phyloP scores from a whole-genome alignment of 768 basidiomycete genomes.

The Leccinum fibrillosum region DNA sequence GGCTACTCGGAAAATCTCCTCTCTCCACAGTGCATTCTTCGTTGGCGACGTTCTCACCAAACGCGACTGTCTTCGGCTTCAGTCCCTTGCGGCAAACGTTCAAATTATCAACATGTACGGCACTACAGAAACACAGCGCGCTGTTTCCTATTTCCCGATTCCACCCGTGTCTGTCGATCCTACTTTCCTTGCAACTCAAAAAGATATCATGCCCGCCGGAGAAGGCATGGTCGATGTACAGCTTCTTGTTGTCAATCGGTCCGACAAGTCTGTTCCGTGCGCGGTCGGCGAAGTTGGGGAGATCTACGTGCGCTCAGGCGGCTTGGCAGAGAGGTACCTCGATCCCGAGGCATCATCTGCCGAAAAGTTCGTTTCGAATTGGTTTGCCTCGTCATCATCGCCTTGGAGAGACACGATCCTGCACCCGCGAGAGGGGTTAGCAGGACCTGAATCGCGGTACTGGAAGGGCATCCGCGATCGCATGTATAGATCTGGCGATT shows the following conservation, averaged over 20 bases:
- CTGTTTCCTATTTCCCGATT: constrained; percentile 95
- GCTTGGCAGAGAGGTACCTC: constrained; percentile 92
- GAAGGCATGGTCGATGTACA: constrained; percentile 98
- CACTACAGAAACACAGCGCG: constrained; percentile 98
- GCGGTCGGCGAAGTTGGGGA: constrained; percentile 97
- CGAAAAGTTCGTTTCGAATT: constrained; percentile 93
- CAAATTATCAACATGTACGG: constrained; percentile 99
- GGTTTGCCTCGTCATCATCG: constrained; percentile 62
- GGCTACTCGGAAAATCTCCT: constrained; percentile 77
- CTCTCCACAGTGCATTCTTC: constrained; percentile 90
- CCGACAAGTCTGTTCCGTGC: constrained; percentile 79
- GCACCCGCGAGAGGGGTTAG: constrained; percentile 50
- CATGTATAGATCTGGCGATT: constrained; percentile 97
- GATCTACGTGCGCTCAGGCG: constrained; percentile 96
- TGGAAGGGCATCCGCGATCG: constrained; percentile 97
- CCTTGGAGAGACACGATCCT: constrained; percentile 69
- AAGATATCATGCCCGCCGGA: constrained; percentile 98
- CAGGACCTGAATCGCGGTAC: constrained; percentile 70
- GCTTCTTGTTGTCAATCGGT: constrained; percentile 91
- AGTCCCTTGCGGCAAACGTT: constrained; percentile 88
- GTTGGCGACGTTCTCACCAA: constrained; percentile 99
- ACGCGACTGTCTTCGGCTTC: constrained; percentile 92
- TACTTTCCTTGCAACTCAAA: constrained; percentile 89
- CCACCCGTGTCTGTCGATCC: constrained; percentile 80
- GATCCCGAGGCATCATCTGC: constrained; percentile 78